Evolutionary conservation across 2,329 filamentous ascomycete genomes (phyloP), one percentile per base, ranked within the genome.

Genomic region (Aureobasidium sp.): DNA sequence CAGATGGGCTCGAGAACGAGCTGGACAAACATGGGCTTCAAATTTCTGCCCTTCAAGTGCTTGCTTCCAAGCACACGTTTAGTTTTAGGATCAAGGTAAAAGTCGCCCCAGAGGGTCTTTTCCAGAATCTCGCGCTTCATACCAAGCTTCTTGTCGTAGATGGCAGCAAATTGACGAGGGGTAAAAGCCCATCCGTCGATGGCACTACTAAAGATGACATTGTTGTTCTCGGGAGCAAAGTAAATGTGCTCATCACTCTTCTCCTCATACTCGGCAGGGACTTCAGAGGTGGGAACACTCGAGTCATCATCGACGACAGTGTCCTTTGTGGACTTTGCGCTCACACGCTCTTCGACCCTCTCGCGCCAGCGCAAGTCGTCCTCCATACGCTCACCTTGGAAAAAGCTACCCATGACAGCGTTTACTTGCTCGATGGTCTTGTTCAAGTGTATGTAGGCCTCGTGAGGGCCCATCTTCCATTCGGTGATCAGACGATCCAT

Each of bases 141-240:
- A 15, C 94, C 93, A 7, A 99, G 82, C 74, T 99, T 99, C 79
- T 92, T 96, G 76, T 97, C 93, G 71, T 97, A 99, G 31, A 97
- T 78, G 40, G 85, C 85, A 19, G 94, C 92, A 72, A 99, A 99
- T 70, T 99, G 94, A 56, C 91, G 85, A 54, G 96, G 87, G 0
- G 94, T 99, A 70, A 99, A 99, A 2, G 94, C 94, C 94, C 94
- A 99, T n/a, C 94, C 94, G 71, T 99, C 94, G 62, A 96, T 88
- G 63, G 94, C 94, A 72, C 93, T 97, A 78, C 91, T 91, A 74
- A 99, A 99, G 66, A 99, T 97, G 73, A 99, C 94, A 71, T 99
- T 99, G 74, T 97, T 97, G 75, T 93, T 96, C 72, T 99, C 94
- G 0, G 94, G 94, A 0, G 94, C 91, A 75, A 99, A 99, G 74